Evolutionary conservation across 2,329 filamentous ascomycete genomes (phyloP), one percentile per base, ranked within the genome.

Genomic region (Diplodia mutila): DNA sequence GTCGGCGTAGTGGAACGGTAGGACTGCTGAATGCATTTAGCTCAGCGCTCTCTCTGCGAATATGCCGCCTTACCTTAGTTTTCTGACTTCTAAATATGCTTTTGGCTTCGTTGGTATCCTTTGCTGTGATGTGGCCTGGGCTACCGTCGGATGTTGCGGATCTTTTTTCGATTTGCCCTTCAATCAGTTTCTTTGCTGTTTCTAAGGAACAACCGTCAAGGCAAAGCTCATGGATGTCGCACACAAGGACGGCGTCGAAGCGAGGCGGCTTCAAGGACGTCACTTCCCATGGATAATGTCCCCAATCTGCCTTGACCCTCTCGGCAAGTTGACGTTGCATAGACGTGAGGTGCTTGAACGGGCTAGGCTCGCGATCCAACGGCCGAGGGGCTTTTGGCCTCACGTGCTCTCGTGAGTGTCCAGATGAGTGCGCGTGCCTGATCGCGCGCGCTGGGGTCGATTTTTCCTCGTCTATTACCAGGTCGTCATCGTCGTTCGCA

Each of bases 391-490:
- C 18, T 1, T 4, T 21, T 37, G 16, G 16, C 59, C 39, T 63
- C 46, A 63, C 59, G 59, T 52, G 59, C n/a, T 51, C 46, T 14
- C 23, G 46, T 16, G 18, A 23, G 42, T 7, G 8, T 27, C 29
- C 18, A n/a, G 42, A n/a, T 25, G n/a, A 21, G 25, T 25, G 32
- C 21, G 59, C 14, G 16, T 25, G n/a, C 6, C 29, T 32, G 25
- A 9, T 61, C n/a, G 29, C 14, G 18, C 8, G 25, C 12, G 25
- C 29, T 51, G 59, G 59, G 21, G 59, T 63, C 21, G 59, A 63
- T 16, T 21, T 63, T 37, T 37, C 27, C 29, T 63, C 59, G 59
- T 51, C 59, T n/a, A 63, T 63, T 21, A 51, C 18, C 11, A 63
- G 29, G 53, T 55, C 53, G n/a, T 55, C 53, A 34, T 55, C 53